Percentiles rank a stretch among this genome's conserved stretches.
These are phyloP conservation scores for Candida mattraensis DNA, from an alignment of 805 yeast species.

Conservation along the genomic window DNA sequence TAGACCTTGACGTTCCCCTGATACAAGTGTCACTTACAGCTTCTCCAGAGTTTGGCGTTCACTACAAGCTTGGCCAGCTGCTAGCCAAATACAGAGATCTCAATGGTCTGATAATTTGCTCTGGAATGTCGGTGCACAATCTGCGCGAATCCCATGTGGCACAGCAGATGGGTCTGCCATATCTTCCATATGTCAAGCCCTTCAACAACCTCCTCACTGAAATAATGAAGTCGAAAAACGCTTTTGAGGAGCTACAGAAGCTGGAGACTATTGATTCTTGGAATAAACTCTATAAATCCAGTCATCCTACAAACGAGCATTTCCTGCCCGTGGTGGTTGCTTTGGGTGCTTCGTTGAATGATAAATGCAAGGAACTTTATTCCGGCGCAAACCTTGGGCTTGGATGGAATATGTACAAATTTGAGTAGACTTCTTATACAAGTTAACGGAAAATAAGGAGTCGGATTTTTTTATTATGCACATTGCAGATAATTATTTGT, in stretches of 20 bases:
- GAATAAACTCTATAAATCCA: conserved; percentile 37
- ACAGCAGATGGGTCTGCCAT: conserved; percentile 17
- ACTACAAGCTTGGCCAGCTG: conserved; percentile 55
- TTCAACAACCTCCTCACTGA: conserved; percentile 48
- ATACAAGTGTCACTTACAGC: conserved; percentile 52
- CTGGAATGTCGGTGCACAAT: conserved; percentile 84
- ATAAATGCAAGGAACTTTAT: conserved; percentile 46
- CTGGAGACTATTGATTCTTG: conserved; percentile 24
- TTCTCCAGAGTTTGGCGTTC: conserved; percentile 41
- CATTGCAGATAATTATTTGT: too few relatives aligned
- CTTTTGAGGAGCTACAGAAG: conserved; percentile 11
- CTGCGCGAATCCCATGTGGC: conserved; percentile 50
- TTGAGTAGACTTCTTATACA: too few relatives aligned
- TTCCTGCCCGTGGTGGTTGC: conserved; percentile 65
- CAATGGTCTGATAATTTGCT: conserved; percentile 55
- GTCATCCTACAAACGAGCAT: conserved; percentile 82
- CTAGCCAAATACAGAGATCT: conserved; percentile 51
- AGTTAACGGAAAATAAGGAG: too few relatives aligned
- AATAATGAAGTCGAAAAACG: conserved; percentile 24
- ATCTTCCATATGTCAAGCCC: conserved; percentile 48
- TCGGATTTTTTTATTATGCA: too few relatives aligned
- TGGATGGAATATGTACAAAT: conserved; percentile 72
- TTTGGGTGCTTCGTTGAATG: conserved; percentile 53
- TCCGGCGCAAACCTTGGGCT: conserved; percentile 44
- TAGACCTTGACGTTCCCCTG: conserved; percentile 47